Conservation (phyloP, 352 stramenopile species). For the Globisporangium takayamanum region DNA sequence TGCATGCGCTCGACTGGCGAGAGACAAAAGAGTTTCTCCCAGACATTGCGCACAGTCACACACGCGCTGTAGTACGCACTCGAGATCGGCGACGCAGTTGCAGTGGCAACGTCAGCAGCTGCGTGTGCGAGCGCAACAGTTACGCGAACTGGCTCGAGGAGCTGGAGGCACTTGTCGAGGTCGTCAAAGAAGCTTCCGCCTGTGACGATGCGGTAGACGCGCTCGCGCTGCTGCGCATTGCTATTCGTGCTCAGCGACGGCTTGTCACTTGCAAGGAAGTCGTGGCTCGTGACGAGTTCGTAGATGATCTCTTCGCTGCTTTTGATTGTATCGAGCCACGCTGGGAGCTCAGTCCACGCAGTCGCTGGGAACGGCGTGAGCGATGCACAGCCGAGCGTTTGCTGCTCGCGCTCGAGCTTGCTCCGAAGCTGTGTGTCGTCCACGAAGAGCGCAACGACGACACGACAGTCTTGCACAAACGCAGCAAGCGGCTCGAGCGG, state of each 20-base stretch:
- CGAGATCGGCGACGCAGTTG: neutral
- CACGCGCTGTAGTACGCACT: slow-evolving; percentile 2
- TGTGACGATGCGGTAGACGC: neutral
- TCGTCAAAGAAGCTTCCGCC: slow-evolving; percentile 6
- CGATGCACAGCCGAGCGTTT: neutral
- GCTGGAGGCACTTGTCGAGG: slow-evolving; percentile 9
- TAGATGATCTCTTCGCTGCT: slow-evolving; percentile 8
- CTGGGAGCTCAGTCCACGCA: neutral
- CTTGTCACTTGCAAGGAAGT: neutral
- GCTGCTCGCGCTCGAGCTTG: slow-evolving; percentile 5
- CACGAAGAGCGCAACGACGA: slow-evolving; percentile 16
- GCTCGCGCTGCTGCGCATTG: neutral
- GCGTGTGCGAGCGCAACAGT: neutral
- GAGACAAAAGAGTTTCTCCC: slow-evolving; percentile 1
- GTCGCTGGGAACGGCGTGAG: neutral
- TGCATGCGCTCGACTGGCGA: neutral
- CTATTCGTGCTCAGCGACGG: neutral
- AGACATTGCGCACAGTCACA: neutral
- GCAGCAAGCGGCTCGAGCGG: slow-evolving; percentile 11
- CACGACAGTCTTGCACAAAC: slow-evolving; percentile 16
- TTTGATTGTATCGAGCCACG: slow-evolving; percentile 5
- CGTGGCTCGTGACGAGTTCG: slow-evolving; percentile 1
- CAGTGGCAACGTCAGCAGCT: neutral
- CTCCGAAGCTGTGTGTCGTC: slow-evolving; percentile 1
- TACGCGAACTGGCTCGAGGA: slow-evolving; percentile 5